Evolutionary conservation across 495 filamentous ascomycete genomes (phyloP), one percentile per base, ranked within the genome.

Genomic region (Bryoglossum gracile): DNA sequence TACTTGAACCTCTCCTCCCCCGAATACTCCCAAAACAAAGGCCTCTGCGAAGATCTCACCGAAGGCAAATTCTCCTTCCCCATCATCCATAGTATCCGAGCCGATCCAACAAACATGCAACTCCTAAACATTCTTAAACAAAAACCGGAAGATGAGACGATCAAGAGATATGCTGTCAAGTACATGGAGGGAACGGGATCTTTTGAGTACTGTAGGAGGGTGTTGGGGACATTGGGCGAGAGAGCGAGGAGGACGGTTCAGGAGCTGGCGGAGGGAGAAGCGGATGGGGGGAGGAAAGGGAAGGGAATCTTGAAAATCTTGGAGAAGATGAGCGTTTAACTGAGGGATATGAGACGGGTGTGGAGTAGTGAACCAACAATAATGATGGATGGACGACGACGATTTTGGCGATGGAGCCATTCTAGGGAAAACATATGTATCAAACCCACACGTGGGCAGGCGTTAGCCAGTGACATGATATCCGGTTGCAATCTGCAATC

Each of bases 41-140:
- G 92, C 47, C 80, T 95, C 53, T 95, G 87, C 65, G 92, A 98
- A 71, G 92, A 98, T 64, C 67, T 98, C 53, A 96, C 91, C 0
- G 92, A 98, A 69, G 92, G 92, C 34, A 98, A 98, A 75, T 98
- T 97, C 71, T 90, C 84, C 21, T 97, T 94, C 62, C 91, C 91
- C 4, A 86, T 98, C 57, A 96, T 98, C 51, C 91, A 98, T 66
- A 84, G 84, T 62, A 94, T 98, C 54, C 86, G 90, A 54, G 70
- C 82, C 25, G 77, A 90, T 62, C 86, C 87, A 3, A 67, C 66
- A 8, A 90, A 95, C 60, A 76, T 83, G 23, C 85, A 91, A 61
- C 74, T 98, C 37, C 70, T 95, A 51, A 95, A 92, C 57, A 97
- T 97, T 37, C 69, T 98, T 17, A 85, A 86, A 66, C 92, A 97